These are phyloP conservation scores for Globisporangium parvum DNA, from an alignment of 352 stramenopile species.

Conservation along the genomic window DNA sequence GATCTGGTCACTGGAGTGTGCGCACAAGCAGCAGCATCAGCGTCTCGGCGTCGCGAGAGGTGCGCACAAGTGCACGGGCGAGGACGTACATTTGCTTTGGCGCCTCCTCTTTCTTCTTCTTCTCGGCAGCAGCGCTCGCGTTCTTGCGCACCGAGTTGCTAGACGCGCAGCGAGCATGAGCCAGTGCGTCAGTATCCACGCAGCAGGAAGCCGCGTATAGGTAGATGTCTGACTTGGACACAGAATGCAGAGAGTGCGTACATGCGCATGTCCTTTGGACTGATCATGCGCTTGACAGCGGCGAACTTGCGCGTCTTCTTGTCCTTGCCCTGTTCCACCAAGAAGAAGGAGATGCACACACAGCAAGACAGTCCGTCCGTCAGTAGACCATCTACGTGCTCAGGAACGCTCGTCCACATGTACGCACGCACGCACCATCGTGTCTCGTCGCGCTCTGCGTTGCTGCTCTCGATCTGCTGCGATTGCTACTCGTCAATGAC, in stretches of 20 bases:
- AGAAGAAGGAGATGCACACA: not conserved
- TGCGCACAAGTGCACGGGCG: not conserved
- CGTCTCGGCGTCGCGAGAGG: not conserved
- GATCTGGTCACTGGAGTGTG: constrained; percentile 87
- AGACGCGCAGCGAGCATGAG: not conserved
- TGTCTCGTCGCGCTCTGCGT: not conserved
- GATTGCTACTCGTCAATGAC: constrained; percentile 7
- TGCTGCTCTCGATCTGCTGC: not conserved
- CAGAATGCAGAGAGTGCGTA: constrained; percentile 37
- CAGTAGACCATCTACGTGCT: not conserved
- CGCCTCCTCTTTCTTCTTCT: constrained; percentile 87
- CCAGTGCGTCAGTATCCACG: not conserved
- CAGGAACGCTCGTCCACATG: not conserved
- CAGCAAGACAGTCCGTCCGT: no score
- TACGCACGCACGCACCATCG: constrained; percentile 13
- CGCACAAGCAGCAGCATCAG: not conserved
- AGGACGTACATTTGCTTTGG: constrained; percentile 89
- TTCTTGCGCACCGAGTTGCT: constrained; percentile 80
- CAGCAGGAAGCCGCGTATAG: not conserved
- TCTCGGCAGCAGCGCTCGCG: constrained; percentile 71
- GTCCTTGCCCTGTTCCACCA: constrained; percentile 81
- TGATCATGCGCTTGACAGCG: constrained; percentile 98
- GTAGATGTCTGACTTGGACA: not conserved
- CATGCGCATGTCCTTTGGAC: constrained; percentile 96
- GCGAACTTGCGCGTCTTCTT: constrained; percentile 99